phyloP scores from a whole-genome alignment of 108 stramenopile genomes.

The Asterionellopsis glacialis region DNA sequence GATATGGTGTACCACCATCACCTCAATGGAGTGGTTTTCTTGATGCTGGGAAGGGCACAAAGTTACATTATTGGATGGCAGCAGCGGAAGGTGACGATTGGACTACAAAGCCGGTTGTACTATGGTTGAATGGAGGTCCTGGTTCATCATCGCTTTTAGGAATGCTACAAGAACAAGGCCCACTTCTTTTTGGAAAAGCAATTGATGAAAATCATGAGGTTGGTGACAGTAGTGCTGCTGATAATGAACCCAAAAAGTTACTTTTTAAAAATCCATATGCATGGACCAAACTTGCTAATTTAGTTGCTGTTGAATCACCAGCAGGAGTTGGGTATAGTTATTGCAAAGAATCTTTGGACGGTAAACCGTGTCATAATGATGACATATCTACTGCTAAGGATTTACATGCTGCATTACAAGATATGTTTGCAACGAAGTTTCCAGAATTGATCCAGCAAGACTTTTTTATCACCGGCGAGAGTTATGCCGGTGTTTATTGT shows the following conservation, averaged over 20 bases:
- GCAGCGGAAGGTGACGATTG: constrained; percentile 33
- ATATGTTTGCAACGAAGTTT: constrained; percentile 60
- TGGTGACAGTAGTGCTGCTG: background rate
- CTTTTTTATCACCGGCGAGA: constrained; percentile 85
- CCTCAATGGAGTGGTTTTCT: constrained; percentile 52
- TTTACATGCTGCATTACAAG: constrained; percentile 59
- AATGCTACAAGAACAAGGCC: constrained; percentile 54
- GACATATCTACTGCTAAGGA: constrained; percentile 73
- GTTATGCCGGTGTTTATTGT: constrained; percentile 83
- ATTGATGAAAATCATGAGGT: constrained; percentile 27
- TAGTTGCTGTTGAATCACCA: constrained; percentile 74
- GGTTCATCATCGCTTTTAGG: constrained; percentile 43
- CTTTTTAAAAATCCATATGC: constrained; percentile 51
- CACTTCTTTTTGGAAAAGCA: constrained; percentile 27
- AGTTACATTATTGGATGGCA: constrained; percentile 57
- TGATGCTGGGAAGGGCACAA: constrained; percentile 47
- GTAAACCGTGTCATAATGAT: constrained; percentile 50
- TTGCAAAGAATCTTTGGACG: constrained; percentile 31
- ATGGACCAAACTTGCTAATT: constrained; percentile 70
- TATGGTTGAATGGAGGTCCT: constrained; percentile 69
- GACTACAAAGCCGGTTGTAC: constrained; percentile 26
- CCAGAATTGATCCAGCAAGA: constrained; percentile 59
- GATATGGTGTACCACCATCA: constrained; percentile 43
- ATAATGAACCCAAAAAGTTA: too few species aligned
- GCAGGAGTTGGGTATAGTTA: constrained; percentile 87